Base-by-base conservation (phyloP, 1,284 basidiomycete species). In the Cryptococcus maquisensis region DNA sequence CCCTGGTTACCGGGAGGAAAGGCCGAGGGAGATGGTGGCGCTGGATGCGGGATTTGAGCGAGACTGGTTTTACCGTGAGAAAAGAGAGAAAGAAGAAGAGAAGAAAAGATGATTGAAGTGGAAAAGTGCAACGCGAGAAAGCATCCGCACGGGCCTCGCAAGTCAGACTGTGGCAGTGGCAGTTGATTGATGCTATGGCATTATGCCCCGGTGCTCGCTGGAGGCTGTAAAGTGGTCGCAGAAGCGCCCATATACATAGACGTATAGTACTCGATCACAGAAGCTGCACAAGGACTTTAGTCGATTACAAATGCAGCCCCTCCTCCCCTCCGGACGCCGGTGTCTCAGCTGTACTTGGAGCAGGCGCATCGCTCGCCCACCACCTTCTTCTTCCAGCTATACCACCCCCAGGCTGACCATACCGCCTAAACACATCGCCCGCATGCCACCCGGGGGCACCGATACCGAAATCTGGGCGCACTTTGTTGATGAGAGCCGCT, bases 251-350 rank as follows among this genome's bases (percentile, higher is more conserved):
- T n/a, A n/a, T n/a, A n/a, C n/a, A n/a, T n/a, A n/a, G n/a, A n/a
- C n/a, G n/a, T n/a, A n/a, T n/a, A n/a, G n/a, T n/a, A n/a, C n/a
- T n/a, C n/a, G n/a, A n/a, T n/a, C n/a, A n/a, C n/a, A n/a, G n/a
- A n/a, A n/a, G n/a, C n/a, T n/a, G n/a, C n/a, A n/a, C n/a, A n/a
- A n/a, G n/a, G n/a, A n/a, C n/a, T n/a, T n/a, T n/a, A n/a, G 7
- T 32, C 28, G 28, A 47, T 24, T 24, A 49, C 23, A 49, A 37
- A n/a, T 49, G 46, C 28, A 47, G 36, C 18, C 46, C 46, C 18
- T 32, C 44, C 12, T 24, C 44, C 23, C 12, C 44, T 13, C 12
- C 44, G 15, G 20, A n/a, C 44, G 44, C 44, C 23, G 8, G n/a
- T 12, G 23, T 18, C 44, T 46, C 10, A 20, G 10, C 40, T 42